A percentile compares a stretch with the other conserved stretches of the same genome.
Conservation (phyloP, 108 stramenopile genomes). For the Fragilariopsis cylindrus region DNA sequence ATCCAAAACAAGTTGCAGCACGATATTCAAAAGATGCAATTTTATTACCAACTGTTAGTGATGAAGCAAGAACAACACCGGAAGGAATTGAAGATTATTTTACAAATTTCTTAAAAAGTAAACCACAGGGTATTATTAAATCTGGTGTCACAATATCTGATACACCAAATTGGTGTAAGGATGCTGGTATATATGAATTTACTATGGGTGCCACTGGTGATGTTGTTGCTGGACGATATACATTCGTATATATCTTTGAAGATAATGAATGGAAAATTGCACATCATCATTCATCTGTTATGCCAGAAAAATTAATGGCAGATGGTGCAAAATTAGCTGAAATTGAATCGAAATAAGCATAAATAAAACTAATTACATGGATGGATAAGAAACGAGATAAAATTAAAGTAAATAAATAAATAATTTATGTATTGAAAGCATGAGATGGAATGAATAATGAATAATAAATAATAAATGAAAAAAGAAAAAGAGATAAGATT, state of each 20-base stretch:
- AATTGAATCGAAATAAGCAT: slow-evolving; percentile 1
- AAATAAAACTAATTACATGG: not conserved
- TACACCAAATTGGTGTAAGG: slow-evolving; percentile 34
- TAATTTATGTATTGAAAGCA: no score
- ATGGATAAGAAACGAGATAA: no score
- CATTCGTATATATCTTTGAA: slow-evolving; percentile 63
- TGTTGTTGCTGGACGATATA: slow-evolving; percentile 61
- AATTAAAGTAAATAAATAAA: no score
- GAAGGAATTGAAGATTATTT: slow-evolving; percentile 54
- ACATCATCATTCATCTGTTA: slow-evolving; percentile 66
- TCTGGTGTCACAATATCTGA: slow-evolving; percentile 20
- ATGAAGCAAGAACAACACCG: slow-evolving; percentile 45
- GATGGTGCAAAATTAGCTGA: not conserved
- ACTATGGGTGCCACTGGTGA: slow-evolving; percentile 53
- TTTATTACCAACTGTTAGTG: slow-evolving; percentile 44
- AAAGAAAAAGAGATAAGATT: no score
- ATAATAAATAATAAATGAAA: no score
- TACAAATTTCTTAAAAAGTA: slow-evolving; percentile 49
- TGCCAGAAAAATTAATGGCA: slow-evolving; percentile 49
- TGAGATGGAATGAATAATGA: no score
- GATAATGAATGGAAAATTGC: slow-evolving; percentile 73
- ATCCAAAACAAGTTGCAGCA: slow-evolving; percentile 48
- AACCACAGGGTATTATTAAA: slow-evolving; percentile 39
- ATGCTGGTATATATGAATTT: slow-evolving; percentile 66
- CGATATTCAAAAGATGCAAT: slow-evolving; percentile 54